Evolutionary conservation across 2,329 filamentous ascomycete species (phyloP), one percentile per base, ranked within the genome.

Genomic region (Aureobasidium sp.): DNA sequence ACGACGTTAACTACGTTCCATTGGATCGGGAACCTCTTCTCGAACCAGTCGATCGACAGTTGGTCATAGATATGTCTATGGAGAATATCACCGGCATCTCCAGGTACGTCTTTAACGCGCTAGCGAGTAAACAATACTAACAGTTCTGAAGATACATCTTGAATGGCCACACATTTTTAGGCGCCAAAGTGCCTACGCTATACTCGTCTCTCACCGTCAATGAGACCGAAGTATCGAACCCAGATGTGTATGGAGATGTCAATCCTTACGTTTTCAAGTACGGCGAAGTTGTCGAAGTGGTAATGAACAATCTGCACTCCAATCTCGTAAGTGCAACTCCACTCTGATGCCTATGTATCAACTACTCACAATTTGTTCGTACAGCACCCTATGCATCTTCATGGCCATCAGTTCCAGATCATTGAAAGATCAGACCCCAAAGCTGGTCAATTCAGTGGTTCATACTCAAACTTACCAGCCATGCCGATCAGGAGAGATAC

Each of bases 91-190:
- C 89, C 89, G 83, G 81, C 85, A 68, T 86, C 87, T 65, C 80
- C 90, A 15, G 80, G 79, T 31, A 81, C 91, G 63, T 37, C 9
- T 15, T n/a, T 41, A 4, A 27, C 78, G 17, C 17, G n/a, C 17
- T 29, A 1, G 5, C 22, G 14, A 29, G 25, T 47, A 41, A 14
- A 49, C 3, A 5, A 55, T 14, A 41, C 59, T 53, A 29, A 62
- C 31, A 36, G 17, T n/a, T 3, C 3, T 15, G 17, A 36, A 48
- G 20, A n/a, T 56, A 57, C 8, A 70, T 71, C 2, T 69, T 80
- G 73, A 92, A 93, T 78, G 86, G 89, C 73, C 84, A 90, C 66
- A 90, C 88, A 34, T 96, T 92, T 72, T 81, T 83, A 3, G 62
- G 76, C 0, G 89, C 89, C 53, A 89, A 90, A 71, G 90, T 95